Percentiles rank a stretch among this genome's conserved stretches.
Conservation (phyloP, 2,329 filamentous ascomycete species). For the Calonectria leucothoes region DNA sequence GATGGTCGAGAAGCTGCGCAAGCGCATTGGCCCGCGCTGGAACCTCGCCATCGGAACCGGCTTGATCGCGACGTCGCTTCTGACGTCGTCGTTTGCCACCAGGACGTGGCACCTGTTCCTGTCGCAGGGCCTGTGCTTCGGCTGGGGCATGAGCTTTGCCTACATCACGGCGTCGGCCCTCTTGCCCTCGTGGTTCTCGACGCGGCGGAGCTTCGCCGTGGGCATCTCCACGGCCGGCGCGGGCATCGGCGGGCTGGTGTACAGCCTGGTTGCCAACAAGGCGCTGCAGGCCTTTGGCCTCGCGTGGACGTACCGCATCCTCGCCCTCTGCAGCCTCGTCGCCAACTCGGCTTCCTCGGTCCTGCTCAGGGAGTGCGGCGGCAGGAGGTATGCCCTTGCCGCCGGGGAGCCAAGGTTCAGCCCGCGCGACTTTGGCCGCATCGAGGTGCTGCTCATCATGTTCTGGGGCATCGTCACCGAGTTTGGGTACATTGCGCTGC, state of each 20-base stretch:
- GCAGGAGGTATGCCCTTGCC: background rate
- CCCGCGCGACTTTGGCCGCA: constrained; percentile 1
- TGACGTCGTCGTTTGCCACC: constrained; percentile 74
- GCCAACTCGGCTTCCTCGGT: background rate
- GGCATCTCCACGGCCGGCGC: constrained; percentile 14
- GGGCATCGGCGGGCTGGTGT: constrained; percentile 13
- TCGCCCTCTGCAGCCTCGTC: constrained; percentile 5
- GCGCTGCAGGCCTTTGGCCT: constrained; percentile 9
- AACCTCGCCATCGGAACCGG: constrained; percentile 72
- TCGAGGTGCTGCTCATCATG: constrained; percentile 15
- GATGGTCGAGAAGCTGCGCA: constrained; percentile 68
- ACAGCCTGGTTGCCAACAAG: constrained; percentile 8
- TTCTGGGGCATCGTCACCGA: constrained; percentile 15
- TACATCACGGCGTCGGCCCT: constrained; percentile 74
- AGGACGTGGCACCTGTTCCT: constrained; percentile 79
- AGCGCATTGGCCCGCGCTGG: constrained; percentile 68
- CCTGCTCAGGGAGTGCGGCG: background rate
- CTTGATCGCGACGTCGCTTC: constrained; percentile 70
- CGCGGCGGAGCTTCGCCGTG: constrained; percentile 33
- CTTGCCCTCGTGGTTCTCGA: constrained; percentile 76
- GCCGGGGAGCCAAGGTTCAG: background rate
- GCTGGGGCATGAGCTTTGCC: constrained; percentile 76
- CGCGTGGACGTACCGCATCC: constrained; percentile 19
- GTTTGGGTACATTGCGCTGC: constrained; percentile 13
- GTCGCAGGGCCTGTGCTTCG: constrained; percentile 78